These are phyloP conservation scores for Rauvolfia tetraphylla DNA, from an alignment of 257 asterid genomes.

Conservation along the genomic window DNA sequence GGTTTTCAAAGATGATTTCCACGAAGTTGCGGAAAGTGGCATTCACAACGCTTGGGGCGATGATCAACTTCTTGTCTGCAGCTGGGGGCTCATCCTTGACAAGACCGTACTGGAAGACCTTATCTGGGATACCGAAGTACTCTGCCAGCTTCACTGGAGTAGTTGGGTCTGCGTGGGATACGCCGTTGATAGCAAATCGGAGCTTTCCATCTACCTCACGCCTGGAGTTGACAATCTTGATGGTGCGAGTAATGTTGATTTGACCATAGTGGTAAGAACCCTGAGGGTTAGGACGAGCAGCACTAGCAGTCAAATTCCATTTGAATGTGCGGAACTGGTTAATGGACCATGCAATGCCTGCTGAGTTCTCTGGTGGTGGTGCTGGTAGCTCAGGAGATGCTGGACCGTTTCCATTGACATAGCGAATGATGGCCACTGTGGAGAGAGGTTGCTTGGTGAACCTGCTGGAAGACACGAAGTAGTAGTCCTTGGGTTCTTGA, in stretches of 20 bases:
- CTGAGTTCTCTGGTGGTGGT: constrained; percentile 25
- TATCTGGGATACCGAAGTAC: constrained; percentile 20
- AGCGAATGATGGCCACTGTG: constrained; percentile 30
- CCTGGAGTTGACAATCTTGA: constrained; percentile 21
- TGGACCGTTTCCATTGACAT: constrained; percentile 30
- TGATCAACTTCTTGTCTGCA: neutral
- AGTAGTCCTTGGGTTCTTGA: constrained; percentile 45
- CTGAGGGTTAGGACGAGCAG: constrained; percentile 37
- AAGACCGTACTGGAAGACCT: constrained; percentile 28
- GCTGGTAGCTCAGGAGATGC: constrained; percentile 38
- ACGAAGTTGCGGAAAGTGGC: constrained; percentile 45
- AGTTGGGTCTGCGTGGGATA: constrained; percentile 20
- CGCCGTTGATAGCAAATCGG: constrained; percentile 29
- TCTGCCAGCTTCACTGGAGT: constrained; percentile 32
- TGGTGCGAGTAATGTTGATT: constrained; percentile 33
- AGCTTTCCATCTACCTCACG: constrained; percentile 21
- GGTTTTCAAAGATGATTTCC: constrained; percentile 52
- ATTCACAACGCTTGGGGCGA: constrained; percentile 38
- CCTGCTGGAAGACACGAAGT: constrained; percentile 40
- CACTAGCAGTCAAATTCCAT: constrained; percentile 36
- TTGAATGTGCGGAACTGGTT: constrained; percentile 33
- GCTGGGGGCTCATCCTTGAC: constrained; percentile 31
- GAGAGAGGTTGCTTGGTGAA: constrained; percentile 20
- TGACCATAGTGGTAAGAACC: constrained; percentile 35
- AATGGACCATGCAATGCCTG: constrained; percentile 29